Evolutionary conservation across 2,329 filamentous ascomycete species (phyloP).

Genomic region (Xylogone sp.): DNA sequence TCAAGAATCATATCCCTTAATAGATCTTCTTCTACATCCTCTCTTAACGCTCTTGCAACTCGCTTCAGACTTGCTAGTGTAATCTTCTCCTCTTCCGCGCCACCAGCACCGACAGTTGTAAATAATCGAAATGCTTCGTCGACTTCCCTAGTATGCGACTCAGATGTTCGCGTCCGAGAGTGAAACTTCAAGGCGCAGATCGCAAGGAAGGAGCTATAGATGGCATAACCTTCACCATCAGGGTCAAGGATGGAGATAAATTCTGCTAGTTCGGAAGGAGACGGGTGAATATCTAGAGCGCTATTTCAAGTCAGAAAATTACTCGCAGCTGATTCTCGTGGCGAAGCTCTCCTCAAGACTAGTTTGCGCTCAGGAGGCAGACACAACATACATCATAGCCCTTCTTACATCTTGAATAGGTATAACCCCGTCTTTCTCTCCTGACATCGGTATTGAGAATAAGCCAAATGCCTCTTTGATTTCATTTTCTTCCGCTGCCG

Average conservation of each 20-base stretch:
- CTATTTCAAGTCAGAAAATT: slow-evolving; percentile 37
- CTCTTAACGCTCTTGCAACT: slow-evolving; percentile 77
- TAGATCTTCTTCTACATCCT: slow-evolving; percentile 78
- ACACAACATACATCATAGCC: slow-evolving; percentile 59
- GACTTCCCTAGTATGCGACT: slow-evolving; percentile 62
- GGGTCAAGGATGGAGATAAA: slow-evolving; percentile 83
- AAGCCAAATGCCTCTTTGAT: slow-evolving; percentile 87
- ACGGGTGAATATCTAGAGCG: slow-evolving; percentile 74
- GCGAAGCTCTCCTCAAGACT: background rate
- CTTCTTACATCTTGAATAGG: slow-evolving; percentile 52
- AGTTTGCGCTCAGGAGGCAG: background rate
- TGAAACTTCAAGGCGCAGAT: slow-evolving; percentile 86
- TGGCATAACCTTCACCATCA: slow-evolving; percentile 70
- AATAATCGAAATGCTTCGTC: slow-evolving; percentile 82
- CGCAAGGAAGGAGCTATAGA: slow-evolving; percentile 78
- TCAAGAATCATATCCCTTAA: slow-evolving; percentile 93
- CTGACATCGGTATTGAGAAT: slow-evolving; percentile 68
- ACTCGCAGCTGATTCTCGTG: background rate
- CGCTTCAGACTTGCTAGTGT: slow-evolving; percentile 73
- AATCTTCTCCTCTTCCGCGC: slow-evolving; percentile 54
- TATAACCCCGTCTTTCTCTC: slow-evolving; percentile 61
- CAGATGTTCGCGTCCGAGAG: slow-evolving; percentile 45
- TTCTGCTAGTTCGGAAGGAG: slow-evolving; percentile 64
- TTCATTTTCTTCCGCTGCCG: slow-evolving; percentile 78
- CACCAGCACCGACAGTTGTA: slow-evolving; percentile 47